Conservation (phyloP, 2,329 filamentous ascomycete genomes). For the Bisporella sp. region DNA sequence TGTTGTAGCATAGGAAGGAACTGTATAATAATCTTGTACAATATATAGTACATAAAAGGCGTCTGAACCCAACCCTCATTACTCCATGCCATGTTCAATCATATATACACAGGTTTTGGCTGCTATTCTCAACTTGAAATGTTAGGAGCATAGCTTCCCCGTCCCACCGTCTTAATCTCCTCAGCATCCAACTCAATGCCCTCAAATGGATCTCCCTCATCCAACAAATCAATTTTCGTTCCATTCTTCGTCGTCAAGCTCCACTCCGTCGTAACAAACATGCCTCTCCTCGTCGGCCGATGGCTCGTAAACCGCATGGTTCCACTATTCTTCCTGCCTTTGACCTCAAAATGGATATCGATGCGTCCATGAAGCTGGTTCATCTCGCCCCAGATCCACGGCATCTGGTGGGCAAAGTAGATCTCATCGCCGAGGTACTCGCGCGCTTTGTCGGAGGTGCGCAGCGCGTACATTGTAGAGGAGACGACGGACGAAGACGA, state of each 20-base stretch:
- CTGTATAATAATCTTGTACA: constrained; percentile 22
- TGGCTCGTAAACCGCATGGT: constrained; percentile 76
- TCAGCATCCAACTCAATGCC: constrained; percentile 38
- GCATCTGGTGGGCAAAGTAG: constrained; percentile 71
- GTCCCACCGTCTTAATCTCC: constrained; percentile 33
- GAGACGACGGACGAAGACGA: constrained; percentile 79
- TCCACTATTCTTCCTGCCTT: constrained; percentile 64
- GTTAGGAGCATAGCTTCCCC: constrained; percentile 27
- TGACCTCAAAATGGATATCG: constrained; percentile 80
- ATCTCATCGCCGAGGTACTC: constrained; percentile 79
- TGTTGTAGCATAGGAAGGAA: constrained; percentile 26
- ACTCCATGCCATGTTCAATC: not conserved
- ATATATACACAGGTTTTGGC: not conserved
- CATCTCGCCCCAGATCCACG: constrained; percentile 81
- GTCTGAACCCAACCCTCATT: constrained; percentile 16
- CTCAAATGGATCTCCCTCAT: constrained; percentile 63
- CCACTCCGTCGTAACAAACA: constrained; percentile 89
- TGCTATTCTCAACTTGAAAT: constrained; percentile 12
- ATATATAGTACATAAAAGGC: constrained; percentile 20
- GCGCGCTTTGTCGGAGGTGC: constrained; percentile 69
- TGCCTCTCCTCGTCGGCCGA: constrained; percentile 52
- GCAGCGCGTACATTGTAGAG: constrained; percentile 84
- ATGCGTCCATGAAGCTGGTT: constrained; percentile 91
- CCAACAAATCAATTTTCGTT: constrained; percentile 62
- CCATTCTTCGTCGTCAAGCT: constrained; percentile 64